phyloP scores from a whole-genome alignment of 306 rosid species.

The Delonix regia region DNA sequence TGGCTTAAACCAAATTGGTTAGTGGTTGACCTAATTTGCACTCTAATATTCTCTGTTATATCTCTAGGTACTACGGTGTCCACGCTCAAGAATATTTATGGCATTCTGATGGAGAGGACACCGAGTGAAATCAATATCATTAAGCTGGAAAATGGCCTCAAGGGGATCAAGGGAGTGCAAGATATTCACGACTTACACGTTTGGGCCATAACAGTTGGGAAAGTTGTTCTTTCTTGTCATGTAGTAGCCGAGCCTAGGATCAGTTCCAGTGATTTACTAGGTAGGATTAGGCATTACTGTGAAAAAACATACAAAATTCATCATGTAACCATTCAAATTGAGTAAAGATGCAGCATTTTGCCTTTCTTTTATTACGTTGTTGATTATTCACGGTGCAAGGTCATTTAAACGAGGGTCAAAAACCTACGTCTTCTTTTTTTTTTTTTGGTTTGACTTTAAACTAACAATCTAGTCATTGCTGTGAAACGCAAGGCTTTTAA shows the following conservation, averaged over 20 bases:
- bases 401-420: background rate
- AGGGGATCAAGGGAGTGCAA: constrained; percentile 70
- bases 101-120: constrained; percentile 76
- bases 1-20: constrained; percentile 82
- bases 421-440: background rate
- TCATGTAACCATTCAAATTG: constrained; percentile 86
- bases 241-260: constrained; percentile 60
- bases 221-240: constrained; percentile 77
- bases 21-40: constrained; percentile 74
- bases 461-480: too few relatives aligned
- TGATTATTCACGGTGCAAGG: background rate
- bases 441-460: background rate
- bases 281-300: constrained; percentile 61
- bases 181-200: constrained; percentile 78
- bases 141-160: constrained; percentile 60
- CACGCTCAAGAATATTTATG: constrained; percentile 63
- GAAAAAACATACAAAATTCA: constrained; percentile 56
- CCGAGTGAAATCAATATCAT: constrained; percentile 63
- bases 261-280: constrained; percentile 51
- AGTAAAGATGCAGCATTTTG: constrained; percentile 40
- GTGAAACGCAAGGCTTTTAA: constrained; percentile 4
- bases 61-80: constrained; percentile 68
- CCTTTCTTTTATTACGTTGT: background rate
- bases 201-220: constrained; percentile 86
- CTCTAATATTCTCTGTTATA: constrained; percentile 73